A percentile compares a stretch with the other conserved stretches of the same genome.
phyloP scores from a whole-genome alignment of 495 filamentous ascomycete genomes.

The Aspergillus saccharolyticus region DNA sequence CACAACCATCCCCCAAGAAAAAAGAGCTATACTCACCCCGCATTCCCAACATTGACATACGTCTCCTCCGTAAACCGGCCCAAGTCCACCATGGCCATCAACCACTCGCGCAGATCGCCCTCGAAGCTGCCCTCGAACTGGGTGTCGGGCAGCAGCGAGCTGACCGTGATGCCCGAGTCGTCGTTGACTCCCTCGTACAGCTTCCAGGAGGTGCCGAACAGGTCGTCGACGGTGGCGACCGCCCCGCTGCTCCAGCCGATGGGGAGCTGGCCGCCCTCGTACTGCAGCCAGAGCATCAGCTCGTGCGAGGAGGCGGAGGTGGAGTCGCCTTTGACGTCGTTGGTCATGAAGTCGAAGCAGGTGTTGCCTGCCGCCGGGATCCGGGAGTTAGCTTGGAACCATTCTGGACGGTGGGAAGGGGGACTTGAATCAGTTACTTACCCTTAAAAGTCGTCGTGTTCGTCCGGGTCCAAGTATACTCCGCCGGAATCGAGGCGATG shows the following conservation, averaged over 20 bases:
- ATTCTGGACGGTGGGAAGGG: not conserved
- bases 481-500: conserved; percentile 31
- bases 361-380: no score
- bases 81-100: conserved; percentile 24
- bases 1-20: not conserved
- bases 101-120: conserved; percentile 37
- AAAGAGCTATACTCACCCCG: conserved; percentile 22
- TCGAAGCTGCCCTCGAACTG: conserved; percentile 32
- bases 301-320: conserved; percentile 28
- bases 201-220: conserved; percentile 35
- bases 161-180: conserved; percentile 32
- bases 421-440: conserved; percentile 2
- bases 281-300: conserved; percentile 39
- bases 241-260: conserved; percentile 30
- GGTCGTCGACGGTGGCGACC: conserved; percentile 22
- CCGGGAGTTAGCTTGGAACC: no score
- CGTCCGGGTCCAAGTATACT: conserved; percentile 30
- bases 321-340: conserved; percentile 26
- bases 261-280: conserved; percentile 34
- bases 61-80: conserved; percentile 23
- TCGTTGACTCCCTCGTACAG: conserved; percentile 32
- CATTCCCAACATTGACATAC: conserved; percentile 35
- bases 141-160: conserved; percentile 28
- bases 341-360: conserved; percentile 37
- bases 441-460: conserved; percentile 34